Evolutionary conservation across 2,329 filamentous ascomycete species (phyloP).

Genomic region (Dichotomopilus funicola): DNA sequence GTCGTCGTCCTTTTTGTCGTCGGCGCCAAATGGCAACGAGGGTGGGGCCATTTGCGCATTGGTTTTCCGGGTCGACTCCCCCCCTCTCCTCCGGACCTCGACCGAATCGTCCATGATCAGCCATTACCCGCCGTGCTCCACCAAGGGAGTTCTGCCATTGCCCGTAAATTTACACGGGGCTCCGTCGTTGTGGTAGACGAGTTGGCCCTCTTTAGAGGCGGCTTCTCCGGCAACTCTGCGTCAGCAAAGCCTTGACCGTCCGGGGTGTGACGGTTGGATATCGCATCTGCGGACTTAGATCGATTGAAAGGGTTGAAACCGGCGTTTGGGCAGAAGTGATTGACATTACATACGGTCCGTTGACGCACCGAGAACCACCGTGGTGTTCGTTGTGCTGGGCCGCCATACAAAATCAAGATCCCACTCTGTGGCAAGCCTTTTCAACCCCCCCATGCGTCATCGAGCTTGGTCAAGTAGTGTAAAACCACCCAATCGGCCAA

Average conservation of each 20-base stretch:
- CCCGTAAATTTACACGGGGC: no score
- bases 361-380: no score
- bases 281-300: no score
- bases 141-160: neutral
- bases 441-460: conserved; percentile 10
- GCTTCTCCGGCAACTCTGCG: no score
- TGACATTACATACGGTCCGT: no score
- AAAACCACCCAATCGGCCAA: neutral
- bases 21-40: neutral
- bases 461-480: neutral
- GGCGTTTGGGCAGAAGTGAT: no score
- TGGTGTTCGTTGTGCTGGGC: neutral
- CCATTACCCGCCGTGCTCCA: neutral
- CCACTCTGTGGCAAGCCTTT: neutral
- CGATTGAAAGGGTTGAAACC: no score
- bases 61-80: neutral
- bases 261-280: no score
- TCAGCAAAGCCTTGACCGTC: no score
- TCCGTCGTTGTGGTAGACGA: no score
- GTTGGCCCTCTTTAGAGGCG: no score
- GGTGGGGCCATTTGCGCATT: neutral
- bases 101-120: conserved; percentile 5
- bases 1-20: no score
- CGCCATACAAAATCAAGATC: neutral
- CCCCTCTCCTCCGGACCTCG: neutral